These are phyloP conservation scores for Ascoidea asiatica DNA, from an alignment of 805 yeast species.

Conservation along the genomic window DNA sequence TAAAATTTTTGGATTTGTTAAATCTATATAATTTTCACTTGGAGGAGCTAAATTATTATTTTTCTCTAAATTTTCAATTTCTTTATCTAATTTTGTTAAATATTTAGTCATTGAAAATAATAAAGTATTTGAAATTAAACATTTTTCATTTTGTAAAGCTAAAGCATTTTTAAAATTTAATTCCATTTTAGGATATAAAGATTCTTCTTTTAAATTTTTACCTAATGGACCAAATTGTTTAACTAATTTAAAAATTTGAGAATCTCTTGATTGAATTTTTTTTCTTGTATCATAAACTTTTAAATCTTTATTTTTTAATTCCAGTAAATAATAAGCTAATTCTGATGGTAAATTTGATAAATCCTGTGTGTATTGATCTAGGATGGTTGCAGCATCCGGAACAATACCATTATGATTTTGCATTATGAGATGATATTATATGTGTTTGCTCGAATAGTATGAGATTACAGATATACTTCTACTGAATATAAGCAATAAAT, in stretches of 20 bases:
- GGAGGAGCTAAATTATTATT: slow-evolving; percentile 68
- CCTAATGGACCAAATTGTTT: slow-evolving; percentile 71
- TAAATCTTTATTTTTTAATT: slow-evolving; percentile 57
- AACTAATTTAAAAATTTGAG: slow-evolving; percentile 71
- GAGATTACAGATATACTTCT: too few relatives aligned
- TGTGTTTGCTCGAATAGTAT: too few relatives aligned
- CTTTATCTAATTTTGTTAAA: slow-evolving; percentile 56
- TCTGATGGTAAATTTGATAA: slow-evolving; percentile 82
- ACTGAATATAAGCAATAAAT: too few relatives aligned
- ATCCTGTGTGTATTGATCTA: slow-evolving; percentile 60
- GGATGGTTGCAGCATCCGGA: slow-evolving; percentile 75
- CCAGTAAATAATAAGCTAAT: slow-evolving; percentile 66
- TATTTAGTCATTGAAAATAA: slow-evolving; percentile 68
- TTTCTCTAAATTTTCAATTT: slow-evolving; percentile 58
- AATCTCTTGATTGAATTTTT: slow-evolving; percentile 57
- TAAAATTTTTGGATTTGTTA: slow-evolving; percentile 12
- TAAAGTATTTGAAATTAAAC: slow-evolving; percentile 71
- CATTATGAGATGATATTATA: too few relatives aligned
- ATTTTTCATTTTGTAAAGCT: slow-evolving; percentile 63
- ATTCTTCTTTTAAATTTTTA: slow-evolving; percentile 71
- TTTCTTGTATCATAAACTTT: slow-evolving; percentile 52
- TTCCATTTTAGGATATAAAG: slow-evolving; percentile 47
- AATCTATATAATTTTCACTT: slow-evolving; percentile 19
- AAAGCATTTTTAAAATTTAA: slow-evolving; percentile 51
- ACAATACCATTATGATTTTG: neutral